phyloP scores from a whole-genome alignment of 352 stramenopile genomes.

The Thalassiosira exigua region DNA sequence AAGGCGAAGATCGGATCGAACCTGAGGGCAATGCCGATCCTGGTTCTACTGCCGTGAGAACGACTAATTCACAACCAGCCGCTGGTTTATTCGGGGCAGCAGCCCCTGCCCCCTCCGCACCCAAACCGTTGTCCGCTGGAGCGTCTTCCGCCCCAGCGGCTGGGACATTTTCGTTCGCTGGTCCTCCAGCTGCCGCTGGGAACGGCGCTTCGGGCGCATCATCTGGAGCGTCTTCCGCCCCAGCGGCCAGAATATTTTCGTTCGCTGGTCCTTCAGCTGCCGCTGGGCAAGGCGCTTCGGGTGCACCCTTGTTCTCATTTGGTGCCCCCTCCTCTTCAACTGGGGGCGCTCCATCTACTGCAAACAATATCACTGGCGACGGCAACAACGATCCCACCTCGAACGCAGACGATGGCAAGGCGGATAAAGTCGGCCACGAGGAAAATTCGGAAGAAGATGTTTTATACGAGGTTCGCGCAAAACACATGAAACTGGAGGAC shows the following conservation, averaged over 20 bases:
- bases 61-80: slow-evolving; percentile 9
- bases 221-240: too few relatives aligned
- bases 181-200: too few relatives aligned
- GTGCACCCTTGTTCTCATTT: slow-evolving; percentile 25
- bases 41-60: background rate
- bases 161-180: too few relatives aligned
- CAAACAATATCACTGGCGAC: background rate
- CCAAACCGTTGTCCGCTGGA: too few relatives aligned
- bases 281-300: background rate
- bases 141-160: too few relatives aligned
- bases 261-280: slow-evolving; percentile 8
- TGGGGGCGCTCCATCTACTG: background rate
- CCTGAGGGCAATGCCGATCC: background rate
- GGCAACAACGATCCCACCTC: slow-evolving; percentile 27
- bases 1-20: too few relatives aligned
- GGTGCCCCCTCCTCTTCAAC: slow-evolving; percentile 5
- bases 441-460: slow-evolving; percentile 50
- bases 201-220: too few relatives aligned
- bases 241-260: slow-evolving; percentile 21
- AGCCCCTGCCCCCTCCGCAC: slow-evolving; percentile 12
- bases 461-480: slow-evolving; percentile 39
- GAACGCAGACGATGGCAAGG: slow-evolving; percentile 40
- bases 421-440: slow-evolving; percentile 33
- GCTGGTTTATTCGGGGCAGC: slow-evolving; percentile 6
- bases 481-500: slow-evolving; percentile 27